phyloP scores from a whole-genome alignment of 257 asterid species.

The Fraxinus excelsior region DNA sequence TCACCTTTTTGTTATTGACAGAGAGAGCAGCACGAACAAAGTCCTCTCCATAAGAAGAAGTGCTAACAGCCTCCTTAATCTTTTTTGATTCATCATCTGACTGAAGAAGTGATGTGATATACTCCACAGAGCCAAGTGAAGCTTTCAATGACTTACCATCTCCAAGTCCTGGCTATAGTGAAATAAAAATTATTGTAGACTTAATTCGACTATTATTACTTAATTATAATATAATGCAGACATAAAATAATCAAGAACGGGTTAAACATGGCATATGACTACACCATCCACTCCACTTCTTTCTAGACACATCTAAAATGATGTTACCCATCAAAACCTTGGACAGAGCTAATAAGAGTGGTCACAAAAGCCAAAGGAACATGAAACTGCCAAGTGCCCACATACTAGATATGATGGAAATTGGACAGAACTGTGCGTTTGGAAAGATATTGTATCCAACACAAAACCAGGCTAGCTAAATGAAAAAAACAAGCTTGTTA shows the following conservation, averaged over 20 bases:
- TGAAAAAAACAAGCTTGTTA: neutral
- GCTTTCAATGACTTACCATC: conserved; percentile 76
- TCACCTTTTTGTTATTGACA: conserved; percentile 72
- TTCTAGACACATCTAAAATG: neutral
- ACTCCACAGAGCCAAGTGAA: conserved; percentile 93
- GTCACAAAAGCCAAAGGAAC: neutral
- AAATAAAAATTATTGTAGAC: conserved; percentile 26
- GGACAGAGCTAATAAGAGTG: neutral
- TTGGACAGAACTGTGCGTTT: neutral
- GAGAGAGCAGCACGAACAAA: conserved; percentile 94
- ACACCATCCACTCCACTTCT: neutral
- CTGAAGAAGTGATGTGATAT: conserved; percentile 74
- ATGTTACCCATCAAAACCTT: neutral
- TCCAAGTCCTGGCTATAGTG: conserved; percentile 82
- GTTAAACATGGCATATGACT: neutral
- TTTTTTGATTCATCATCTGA: conserved; percentile 71
- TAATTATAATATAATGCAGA: conserved; percentile 2
- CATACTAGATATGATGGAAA: neutral
- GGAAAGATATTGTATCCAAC: neutral
- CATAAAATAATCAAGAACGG: neutral
- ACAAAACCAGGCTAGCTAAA: neutral
- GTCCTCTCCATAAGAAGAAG: conserved; percentile 76
- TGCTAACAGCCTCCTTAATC: conserved; percentile 71
- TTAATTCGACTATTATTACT: conserved; percentile 27
- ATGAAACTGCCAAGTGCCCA: neutral